Evolutionary conservation across 1,284 basidiomycete genomes (phyloP), one percentile per base, ranked within the genome.

Genomic region (Porphyrellus sp.): DNA sequence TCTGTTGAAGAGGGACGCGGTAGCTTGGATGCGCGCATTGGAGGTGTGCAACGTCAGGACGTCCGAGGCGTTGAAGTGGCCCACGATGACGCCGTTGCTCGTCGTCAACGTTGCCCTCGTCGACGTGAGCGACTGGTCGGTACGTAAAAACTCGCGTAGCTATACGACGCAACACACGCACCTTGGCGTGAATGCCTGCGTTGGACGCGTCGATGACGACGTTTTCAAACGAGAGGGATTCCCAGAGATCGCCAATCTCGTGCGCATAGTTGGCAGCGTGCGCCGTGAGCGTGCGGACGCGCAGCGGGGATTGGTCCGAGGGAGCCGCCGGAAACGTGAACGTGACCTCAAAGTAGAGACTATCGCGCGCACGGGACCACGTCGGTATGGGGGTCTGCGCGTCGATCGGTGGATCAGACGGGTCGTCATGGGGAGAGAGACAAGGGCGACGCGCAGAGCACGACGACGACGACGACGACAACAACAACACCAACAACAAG

Each of bases 1-100:
- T 2, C 57, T 34, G 28, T 62, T 59, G 39, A 59, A 56, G 0
- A 79, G 58, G 5, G 61, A 61, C 7, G 73, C 65, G 5, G 67
- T 62, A 3, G 62, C 65, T 11, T 68, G 56, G 44, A 82, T 74
- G 5, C 37, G 56, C 1, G 59, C 68, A 51, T 78, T 78, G 20
- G 70, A 63, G 0, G 77, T 78, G 12, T 37, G 30, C 8, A 81
- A 53, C 1, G 51, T 55, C 7, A 81, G 57, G 0, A 55, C 45
- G 2, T 61, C 58, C 0, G 71, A 64, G 1, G 66, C 55, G 33
- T 72, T 72, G 63, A 74, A 77, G 12, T 69, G 68, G 12, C 79
- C 81, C 1, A 55, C 35, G 56, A 82, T 74, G 9, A 59, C 44
- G 4, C 64, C 68, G 28, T 78, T 74, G 1, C 60, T 54, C 1